Evolutionary conservation across 2,329 filamentous ascomycete species (phyloP).

Genomic region (Phyllosticta citrichinensis): DNA sequence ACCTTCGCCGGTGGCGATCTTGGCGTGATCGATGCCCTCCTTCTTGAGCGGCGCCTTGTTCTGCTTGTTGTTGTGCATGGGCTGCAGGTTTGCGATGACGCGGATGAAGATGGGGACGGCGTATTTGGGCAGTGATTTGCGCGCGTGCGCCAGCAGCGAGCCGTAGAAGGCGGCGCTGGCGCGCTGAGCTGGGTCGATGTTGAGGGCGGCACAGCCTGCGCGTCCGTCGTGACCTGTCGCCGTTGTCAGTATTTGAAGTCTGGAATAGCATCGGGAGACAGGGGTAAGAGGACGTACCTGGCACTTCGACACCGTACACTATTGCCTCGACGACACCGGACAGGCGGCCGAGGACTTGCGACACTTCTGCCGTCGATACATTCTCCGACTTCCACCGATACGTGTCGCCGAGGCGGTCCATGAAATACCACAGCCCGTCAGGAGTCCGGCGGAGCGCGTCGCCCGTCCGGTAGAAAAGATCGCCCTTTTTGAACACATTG

Average conservation of each 20-base stretch:
- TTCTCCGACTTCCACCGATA: conserved; percentile 43
- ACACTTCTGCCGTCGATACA: conserved; percentile 39
- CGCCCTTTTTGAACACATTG: conserved; percentile 38
- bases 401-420: conserved; percentile 39
- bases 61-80: conserved; percentile 72
- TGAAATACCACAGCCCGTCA: conserved; percentile 41
- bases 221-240: conserved; percentile 38
- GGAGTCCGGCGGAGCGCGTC: conserved; percentile 36
- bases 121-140: conserved; percentile 56
- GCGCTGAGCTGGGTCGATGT: background rate
- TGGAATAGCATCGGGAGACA: too few species aligned
- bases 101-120: conserved; percentile 67
- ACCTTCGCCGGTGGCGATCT: conserved; percentile 32
- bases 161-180: background rate
- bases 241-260: conserved; percentile 48
- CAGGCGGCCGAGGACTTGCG: conserved; percentile 36
- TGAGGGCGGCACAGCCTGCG: conserved; percentile 40
- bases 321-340: conserved; percentile 37
- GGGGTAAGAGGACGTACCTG: conserved; percentile 21
- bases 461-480: conserved; percentile 39
- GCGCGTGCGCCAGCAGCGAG: conserved; percentile 32
- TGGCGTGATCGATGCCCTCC: conserved; percentile 53
- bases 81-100: conserved; percentile 46
- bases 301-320: conserved; percentile 39
- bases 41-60: conserved; percentile 62